Evolutionary conservation across 345 rosid genomes (phyloP).

Genomic region (Stellera chamaejasme): DNA sequence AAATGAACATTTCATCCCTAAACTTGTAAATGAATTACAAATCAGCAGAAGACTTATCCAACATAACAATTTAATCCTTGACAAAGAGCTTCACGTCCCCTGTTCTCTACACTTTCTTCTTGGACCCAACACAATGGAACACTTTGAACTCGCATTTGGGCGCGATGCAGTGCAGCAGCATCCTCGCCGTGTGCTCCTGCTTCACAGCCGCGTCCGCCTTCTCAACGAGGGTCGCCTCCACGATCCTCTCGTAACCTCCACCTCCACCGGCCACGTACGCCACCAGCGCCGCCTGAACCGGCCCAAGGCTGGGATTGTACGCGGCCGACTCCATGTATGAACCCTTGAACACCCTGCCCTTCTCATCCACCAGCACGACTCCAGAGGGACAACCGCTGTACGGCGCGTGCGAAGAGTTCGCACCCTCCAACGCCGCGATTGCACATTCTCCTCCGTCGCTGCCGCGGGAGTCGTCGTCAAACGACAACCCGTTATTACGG

Average conservation of each 20-base stretch:
- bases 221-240: constrained; percentile 71
- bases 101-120: neutral
- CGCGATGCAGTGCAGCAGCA: constrained; percentile 52
- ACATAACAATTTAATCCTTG: neutral
- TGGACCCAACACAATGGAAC: constrained; percentile 36
- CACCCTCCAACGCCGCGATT: constrained; percentile 59
- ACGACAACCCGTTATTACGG: constrained; percentile 37
- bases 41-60: neutral
- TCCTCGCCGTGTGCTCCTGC: constrained; percentile 66
- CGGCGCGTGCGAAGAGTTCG: constrained; percentile 80
- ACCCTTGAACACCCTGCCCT: constrained; percentile 72
- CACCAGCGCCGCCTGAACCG: constrained; percentile 86
- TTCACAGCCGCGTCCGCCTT: constrained; percentile 50
- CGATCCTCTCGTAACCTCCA: constrained; percentile 67
- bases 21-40: neutral
- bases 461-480: constrained; percentile 9
- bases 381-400: constrained; percentile 90
- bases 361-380: constrained; percentile 59
- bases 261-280: constrained; percentile 62
- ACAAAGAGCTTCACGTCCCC: constrained; percentile 1
- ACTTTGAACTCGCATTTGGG: constrained; percentile 68
- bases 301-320: constrained; percentile 90
- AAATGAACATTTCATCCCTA: too few relatives aligned
- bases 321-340: constrained; percentile 94
- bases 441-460: constrained; percentile 7